A percentile compares a stretch with the other conserved stretches of the same genome.
phyloP scores from a whole-genome alignment of 805 yeast species.

The Danielia reshetovae region DNA sequence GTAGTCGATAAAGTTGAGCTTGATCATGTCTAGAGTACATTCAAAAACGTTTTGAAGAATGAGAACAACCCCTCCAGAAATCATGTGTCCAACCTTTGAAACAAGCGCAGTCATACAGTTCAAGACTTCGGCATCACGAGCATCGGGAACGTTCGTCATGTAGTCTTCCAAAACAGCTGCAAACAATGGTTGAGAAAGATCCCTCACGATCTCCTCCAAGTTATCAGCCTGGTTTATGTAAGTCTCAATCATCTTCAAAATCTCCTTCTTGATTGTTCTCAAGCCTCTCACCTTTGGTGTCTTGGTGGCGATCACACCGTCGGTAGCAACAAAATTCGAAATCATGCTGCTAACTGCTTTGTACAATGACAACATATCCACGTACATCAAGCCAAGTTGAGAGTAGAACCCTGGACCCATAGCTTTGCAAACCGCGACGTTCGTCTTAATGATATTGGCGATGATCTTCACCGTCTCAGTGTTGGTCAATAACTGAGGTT shows the following conservation, averaged over 20 bases:
- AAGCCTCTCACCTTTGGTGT: constrained; percentile 93
- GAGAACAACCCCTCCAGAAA: constrained; percentile 83
- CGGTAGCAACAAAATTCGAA: constrained; percentile 69
- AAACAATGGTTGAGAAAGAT: constrained; percentile 77
- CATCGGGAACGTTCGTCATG: constrained; percentile 84
- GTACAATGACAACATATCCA: constrained; percentile 85
- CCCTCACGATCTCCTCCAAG: constrained; percentile 76
- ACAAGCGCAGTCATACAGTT: constrained; percentile 92
- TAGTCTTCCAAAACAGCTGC: constrained; percentile 87
- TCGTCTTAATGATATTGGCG: constrained; percentile 91
- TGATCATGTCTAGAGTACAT: constrained; percentile 92
- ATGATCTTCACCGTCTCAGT: constrained; percentile 86
- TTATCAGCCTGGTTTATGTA: constrained; percentile 86
- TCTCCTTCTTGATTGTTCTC: constrained; percentile 94
- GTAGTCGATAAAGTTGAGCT: constrained; percentile 90
- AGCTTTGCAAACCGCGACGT: constrained; percentile 91
- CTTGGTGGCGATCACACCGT: constrained; percentile 87
- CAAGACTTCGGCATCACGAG: constrained; percentile 96
- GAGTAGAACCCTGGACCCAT: constrained; percentile 88
- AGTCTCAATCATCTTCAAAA: constrained; percentile 81
- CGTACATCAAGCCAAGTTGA: constrained; percentile 81
- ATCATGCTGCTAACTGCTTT: constrained; percentile 86
- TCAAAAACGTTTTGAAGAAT: constrained; percentile 90
- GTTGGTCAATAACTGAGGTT: constrained; percentile 73
- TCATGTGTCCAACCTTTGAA: constrained; percentile 77